These are phyloP conservation scores for Fusarium sambucinum DNA, from an alignment of 2,329 filamentous ascomycete genomes.

Conservation along the genomic window DNA sequence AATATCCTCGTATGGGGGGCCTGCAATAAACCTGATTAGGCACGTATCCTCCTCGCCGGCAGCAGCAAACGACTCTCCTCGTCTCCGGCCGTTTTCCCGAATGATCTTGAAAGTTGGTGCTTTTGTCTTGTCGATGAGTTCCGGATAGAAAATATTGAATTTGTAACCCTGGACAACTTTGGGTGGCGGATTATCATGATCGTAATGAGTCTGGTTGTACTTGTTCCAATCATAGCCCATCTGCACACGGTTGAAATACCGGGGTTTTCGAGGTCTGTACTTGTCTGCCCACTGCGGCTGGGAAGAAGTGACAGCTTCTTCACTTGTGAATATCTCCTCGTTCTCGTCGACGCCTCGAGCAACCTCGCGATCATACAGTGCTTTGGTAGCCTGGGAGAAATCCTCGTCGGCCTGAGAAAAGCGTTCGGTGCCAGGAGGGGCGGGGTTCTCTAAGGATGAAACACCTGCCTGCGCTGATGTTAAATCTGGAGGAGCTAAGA, in stretches of 20 bases:
- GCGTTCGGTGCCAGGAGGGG: slow-evolving; percentile 70
- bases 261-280: slow-evolving; percentile 89
- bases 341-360: slow-evolving; percentile 92
- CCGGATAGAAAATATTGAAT: slow-evolving; percentile 99
- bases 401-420: slow-evolving; percentile 79
- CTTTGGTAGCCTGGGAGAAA: slow-evolving; percentile 87
- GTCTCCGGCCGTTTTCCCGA: slow-evolving; percentile 87
- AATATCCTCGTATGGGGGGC: slow-evolving; percentile 95
- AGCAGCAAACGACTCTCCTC: slow-evolving; percentile 91
- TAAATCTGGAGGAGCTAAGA: slow-evolving; percentile 20
- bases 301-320: slow-evolving; percentile 74
- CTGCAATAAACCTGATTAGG: slow-evolving; percentile 93
- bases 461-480: slow-evolving; percentile 19
- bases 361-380: slow-evolving; percentile 91
- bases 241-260: slow-evolving; percentile 97
- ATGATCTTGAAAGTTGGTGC: slow-evolving; percentile 97
- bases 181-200: slow-evolving; percentile 96
- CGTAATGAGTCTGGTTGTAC: slow-evolving; percentile 99
- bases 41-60: slow-evolving; percentile 98
- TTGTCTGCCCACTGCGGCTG: slow-evolving; percentile 85
- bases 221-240: slow-evolving; percentile 99
- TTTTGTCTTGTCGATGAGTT: slow-evolving; percentile 93
- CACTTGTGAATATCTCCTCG: slow-evolving; percentile 93
- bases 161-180: slow-evolving; percentile 99
- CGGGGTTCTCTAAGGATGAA: slow-evolving; percentile 50